Evolutionary conservation across 2,329 filamentous ascomycete genomes (phyloP).

Genomic region (Conoideocrella luteorostrata): DNA sequence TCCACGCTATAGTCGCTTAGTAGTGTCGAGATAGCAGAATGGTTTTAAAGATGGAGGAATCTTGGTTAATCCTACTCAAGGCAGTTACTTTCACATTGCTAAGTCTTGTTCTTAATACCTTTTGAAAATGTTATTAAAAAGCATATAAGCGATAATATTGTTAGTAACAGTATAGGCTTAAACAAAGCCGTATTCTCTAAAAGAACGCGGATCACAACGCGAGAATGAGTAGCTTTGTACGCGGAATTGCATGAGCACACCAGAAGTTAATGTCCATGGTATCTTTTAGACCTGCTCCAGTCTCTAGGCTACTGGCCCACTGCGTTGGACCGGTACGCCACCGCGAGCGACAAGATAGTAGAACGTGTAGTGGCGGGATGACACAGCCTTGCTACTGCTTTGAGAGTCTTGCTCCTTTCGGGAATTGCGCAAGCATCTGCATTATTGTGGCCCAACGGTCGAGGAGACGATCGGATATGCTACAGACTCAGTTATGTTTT

Average conservation of each 20-base stretch:
- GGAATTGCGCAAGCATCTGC: not conserved
- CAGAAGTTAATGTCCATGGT: not conserved
- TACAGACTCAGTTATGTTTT: not conserved
- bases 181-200: not conserved
- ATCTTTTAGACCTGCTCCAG: not conserved
- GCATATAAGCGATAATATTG: too few relatives aligned
- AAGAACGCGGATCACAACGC: not conserved
- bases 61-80: too few relatives aligned
- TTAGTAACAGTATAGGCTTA: too few relatives aligned
- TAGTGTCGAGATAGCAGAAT: too few relatives aligned
- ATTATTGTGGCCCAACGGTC: not conserved
- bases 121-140: too few relatives aligned
- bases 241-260: not conserved
- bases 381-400: too few relatives aligned
- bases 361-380: too few relatives aligned
- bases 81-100: too few relatives aligned
- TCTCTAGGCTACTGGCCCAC: not conserved
- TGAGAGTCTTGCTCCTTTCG: not conserved
- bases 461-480: not conserved
- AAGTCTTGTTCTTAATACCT: too few relatives aligned
- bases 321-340: not conserved
- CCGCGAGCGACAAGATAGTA: too few relatives aligned
- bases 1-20: too few relatives aligned
- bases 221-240: not conserved
- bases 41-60: too few relatives aligned